phyloP scores from a whole-genome alignment of 2,329 filamentous ascomycete genomes.

The Westerdykella sp. region DNA sequence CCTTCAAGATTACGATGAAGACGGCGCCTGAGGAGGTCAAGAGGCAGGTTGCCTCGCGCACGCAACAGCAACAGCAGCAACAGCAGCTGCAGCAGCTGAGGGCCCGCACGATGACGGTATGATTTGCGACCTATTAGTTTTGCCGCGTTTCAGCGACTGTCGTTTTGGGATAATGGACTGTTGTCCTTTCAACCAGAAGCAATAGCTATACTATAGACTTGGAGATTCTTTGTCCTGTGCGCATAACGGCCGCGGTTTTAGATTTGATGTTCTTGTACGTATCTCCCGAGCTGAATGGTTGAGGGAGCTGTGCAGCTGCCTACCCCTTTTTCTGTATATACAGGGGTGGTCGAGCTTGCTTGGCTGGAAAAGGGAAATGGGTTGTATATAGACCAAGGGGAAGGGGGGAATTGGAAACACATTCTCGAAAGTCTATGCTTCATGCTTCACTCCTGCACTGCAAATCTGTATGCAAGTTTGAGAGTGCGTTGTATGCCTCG shows the following conservation, averaged over 20 bases:
- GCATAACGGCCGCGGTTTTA: not conserved
- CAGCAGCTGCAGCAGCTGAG: constrained; percentile 5
- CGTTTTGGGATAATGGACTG: not conserved
- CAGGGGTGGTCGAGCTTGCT: too few species aligned
- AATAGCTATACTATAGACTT: not conserved
- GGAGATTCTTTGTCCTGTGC: not conserved
- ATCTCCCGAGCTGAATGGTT: too few species aligned
- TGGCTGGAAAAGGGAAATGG: too few species aligned
- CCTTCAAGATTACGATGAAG: constrained; percentile 34
- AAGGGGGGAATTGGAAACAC: too few species aligned
- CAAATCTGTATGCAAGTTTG: too few species aligned
- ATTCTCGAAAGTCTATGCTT: too few species aligned
- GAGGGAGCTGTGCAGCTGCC: too few species aligned
- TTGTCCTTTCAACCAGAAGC: not conserved
- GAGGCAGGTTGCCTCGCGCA: constrained; percentile 27
- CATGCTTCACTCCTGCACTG: too few species aligned
- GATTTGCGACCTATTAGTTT: constrained; percentile 3
- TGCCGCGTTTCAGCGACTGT: constrained; percentile 3
- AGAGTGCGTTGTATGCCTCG: too few species aligned
- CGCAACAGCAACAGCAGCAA: constrained; percentile 12
- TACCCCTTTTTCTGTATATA: too few species aligned
- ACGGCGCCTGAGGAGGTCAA: constrained; percentile 31
- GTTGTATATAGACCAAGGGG: too few species aligned
- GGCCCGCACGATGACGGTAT: constrained; percentile 24
- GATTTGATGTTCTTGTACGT: not conserved